These are phyloP conservation scores for Entophlyctis luteolus DNA, from an alignment of 192 early-diverging fungal genomes.

Conservation along the genomic window DNA sequence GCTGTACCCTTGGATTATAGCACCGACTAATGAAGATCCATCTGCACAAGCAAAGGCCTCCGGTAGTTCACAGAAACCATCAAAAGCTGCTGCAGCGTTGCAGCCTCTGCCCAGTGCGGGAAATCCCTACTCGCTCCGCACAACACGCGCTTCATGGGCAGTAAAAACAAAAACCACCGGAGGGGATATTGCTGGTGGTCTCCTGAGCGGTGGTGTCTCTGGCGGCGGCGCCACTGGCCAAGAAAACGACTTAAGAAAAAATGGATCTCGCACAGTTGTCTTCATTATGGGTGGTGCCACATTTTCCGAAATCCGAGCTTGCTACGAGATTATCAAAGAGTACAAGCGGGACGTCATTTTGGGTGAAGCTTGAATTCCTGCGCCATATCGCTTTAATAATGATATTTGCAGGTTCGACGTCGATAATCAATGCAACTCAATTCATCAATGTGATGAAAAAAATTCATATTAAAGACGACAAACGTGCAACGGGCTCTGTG, in stretches of 20 bases:
- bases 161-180: constrained; percentile 16
- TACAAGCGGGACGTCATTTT: constrained; percentile 68
- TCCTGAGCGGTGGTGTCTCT: background rate
- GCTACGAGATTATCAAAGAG: constrained; percentile 63
- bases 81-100: constrained; percentile 15
- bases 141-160: constrained; percentile 49
- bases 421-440: constrained; percentile 64
- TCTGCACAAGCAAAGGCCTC: constrained; percentile 27
- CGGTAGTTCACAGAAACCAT: constrained; percentile 26
- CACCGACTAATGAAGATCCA: constrained; percentile 42
- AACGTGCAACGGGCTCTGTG: background rate
- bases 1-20: constrained; percentile 64
- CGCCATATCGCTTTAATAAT: background rate
- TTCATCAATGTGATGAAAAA: constrained; percentile 66
- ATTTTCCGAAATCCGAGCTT: constrained; percentile 70
- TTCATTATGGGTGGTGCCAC: constrained; percentile 80
- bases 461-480: constrained; percentile 51
- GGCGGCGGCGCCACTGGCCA: background rate
- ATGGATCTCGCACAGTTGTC: constrained; percentile 62
- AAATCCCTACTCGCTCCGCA: constrained; percentile 47
- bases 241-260: constrained; percentile 42
- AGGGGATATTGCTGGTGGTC: background rate
- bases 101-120: constrained; percentile 24
- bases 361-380: constrained; percentile 37
- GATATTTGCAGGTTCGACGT: constrained; percentile 60